phyloP scores from a whole-genome alignment of 495 filamentous ascomycete genomes.

The Penicillium taxi region DNA sequence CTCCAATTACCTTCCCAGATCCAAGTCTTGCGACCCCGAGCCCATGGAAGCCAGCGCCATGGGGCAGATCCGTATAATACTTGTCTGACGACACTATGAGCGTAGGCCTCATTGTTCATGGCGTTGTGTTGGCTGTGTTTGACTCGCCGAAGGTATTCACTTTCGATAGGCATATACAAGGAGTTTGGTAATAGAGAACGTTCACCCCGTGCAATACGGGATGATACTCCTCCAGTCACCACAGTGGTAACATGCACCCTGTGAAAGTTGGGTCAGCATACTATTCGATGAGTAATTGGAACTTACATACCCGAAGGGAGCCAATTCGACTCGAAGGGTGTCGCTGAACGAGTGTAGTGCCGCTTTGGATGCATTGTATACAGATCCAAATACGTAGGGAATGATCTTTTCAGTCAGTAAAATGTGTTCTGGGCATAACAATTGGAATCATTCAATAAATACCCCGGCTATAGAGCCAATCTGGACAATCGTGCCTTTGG shows the following conservation, averaged over 20 bases:
- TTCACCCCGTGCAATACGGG: constrained; percentile 47
- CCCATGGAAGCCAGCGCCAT: constrained; percentile 41
- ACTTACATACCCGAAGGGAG: constrained; percentile 34
- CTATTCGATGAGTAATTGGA: neutral
- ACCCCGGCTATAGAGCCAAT: constrained; percentile 51
- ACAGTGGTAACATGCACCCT: constrained; percentile 49
- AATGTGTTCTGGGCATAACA: neutral
- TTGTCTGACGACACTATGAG: constrained; percentile 47
- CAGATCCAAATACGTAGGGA: constrained; percentile 47
- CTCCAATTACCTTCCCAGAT: constrained; percentile 49
- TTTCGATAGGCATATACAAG: constrained; percentile 45
- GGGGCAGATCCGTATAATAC: constrained; percentile 41
- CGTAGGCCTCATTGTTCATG: constrained; percentile 47
- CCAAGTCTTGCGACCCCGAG: constrained; percentile 34
- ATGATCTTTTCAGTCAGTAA: constrained; percentile 30
- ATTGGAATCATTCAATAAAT: constrained; percentile 6
- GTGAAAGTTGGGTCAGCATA: neutral
- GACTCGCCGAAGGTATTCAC: constrained; percentile 44
- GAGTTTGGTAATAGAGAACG: constrained; percentile 40
- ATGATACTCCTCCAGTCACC: constrained; percentile 55
- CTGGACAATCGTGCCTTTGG: constrained; percentile 55
- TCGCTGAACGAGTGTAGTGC: constrained; percentile 55
- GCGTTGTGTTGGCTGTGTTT: constrained; percentile 50
- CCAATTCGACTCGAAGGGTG: constrained; percentile 49
- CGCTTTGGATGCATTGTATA: constrained; percentile 59